These are phyloP conservation scores for Verticillium albo-atrum DNA, from an alignment of 2,329 filamentous ascomycete species.

Conservation along the genomic window DNA sequence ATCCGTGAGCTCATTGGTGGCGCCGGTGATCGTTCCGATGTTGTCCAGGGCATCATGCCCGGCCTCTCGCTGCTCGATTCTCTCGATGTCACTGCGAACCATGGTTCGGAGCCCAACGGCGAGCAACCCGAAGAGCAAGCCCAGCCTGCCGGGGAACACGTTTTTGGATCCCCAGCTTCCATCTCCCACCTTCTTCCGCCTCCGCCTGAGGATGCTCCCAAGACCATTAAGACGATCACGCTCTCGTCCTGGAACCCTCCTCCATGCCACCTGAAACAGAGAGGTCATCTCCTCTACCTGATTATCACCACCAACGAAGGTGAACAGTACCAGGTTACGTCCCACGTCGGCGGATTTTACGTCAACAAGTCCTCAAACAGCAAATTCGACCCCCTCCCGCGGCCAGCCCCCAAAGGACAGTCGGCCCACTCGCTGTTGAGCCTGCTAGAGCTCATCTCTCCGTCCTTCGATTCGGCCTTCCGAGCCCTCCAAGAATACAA, in stretches of 20 bases:
- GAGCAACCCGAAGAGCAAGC: conserved; percentile 29
- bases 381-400: conserved; percentile 89
- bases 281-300: conserved; percentile 89
- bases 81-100: conserved; percentile 46
- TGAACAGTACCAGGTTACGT: conserved; percentile 90
- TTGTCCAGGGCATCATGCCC: conserved; percentile 78
- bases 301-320: conserved; percentile 87
- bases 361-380: conserved; percentile 94
- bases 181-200: conserved; percentile 69
- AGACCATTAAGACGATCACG: conserved; percentile 84
- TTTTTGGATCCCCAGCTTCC: conserved; percentile 66
- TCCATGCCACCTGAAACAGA: conserved; percentile 83
- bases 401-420: conserved; percentile 70
- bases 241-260: conserved; percentile 96
- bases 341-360: conserved; percentile 91
- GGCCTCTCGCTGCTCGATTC: conserved; percentile 85
- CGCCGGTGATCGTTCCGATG: conserved; percentile 81
- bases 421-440: conserved; percentile 82
- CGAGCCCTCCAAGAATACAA: conserved; percentile 78
- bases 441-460: conserved; percentile 73
- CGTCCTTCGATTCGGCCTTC: conserved; percentile 76
- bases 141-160: conserved; percentile 26
- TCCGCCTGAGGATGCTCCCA: conserved; percentile 65
- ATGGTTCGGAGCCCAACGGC: conserved; percentile 33
- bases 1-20: conserved; percentile 92